Conservation (phyloP, 2,329 filamentous ascomycete species). For the Penicillium aurantiogriseum region DNA sequence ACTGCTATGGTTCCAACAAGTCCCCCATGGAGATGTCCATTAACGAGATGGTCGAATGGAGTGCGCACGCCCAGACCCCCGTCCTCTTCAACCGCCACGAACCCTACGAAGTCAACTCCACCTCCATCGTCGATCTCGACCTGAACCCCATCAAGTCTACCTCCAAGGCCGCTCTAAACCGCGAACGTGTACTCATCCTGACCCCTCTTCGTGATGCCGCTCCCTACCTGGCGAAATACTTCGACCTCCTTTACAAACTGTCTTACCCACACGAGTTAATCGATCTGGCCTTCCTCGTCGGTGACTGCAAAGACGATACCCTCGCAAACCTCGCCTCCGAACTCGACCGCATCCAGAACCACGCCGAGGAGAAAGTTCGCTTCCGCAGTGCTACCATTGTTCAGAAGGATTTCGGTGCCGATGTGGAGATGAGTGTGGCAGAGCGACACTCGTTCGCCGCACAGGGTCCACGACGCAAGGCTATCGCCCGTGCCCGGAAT, state of each 20-base stretch:
- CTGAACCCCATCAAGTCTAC: constrained; percentile 84
- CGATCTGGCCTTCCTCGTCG: constrained; percentile 90
- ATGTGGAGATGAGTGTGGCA: constrained; percentile 73
- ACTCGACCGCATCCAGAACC: constrained; percentile 81
- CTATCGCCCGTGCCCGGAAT: constrained; percentile 86
- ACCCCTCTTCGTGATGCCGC: constrained; percentile 91
- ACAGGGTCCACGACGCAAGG: constrained; percentile 85
- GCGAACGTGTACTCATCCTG: constrained; percentile 85
- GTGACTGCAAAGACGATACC: constrained; percentile 88
- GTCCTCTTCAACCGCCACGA: constrained; percentile 96
- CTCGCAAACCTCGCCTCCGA: constrained; percentile 81
- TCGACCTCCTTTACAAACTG: constrained; percentile 84
- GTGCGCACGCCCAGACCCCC: constrained; percentile 81
- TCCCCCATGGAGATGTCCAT: constrained; percentile 93
- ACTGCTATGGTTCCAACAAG: constrained; percentile 94
- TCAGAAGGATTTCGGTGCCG: constrained; percentile 83
- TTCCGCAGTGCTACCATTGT: constrained; percentile 84
- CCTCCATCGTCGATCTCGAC: constrained; percentile 74
- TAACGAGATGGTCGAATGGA: constrained; percentile 90
- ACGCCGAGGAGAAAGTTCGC: constrained; percentile 69
- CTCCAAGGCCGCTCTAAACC: constrained; percentile 71
- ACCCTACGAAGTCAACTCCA: constrained; percentile 78
- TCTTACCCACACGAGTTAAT: constrained; percentile 95
- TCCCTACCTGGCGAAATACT: constrained; percentile 79
- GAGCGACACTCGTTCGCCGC: constrained; percentile 82